Evolutionary conservation across 208 protist genomes (phyloP).

Genomic region (Trypanosoma lewisi): DNA sequence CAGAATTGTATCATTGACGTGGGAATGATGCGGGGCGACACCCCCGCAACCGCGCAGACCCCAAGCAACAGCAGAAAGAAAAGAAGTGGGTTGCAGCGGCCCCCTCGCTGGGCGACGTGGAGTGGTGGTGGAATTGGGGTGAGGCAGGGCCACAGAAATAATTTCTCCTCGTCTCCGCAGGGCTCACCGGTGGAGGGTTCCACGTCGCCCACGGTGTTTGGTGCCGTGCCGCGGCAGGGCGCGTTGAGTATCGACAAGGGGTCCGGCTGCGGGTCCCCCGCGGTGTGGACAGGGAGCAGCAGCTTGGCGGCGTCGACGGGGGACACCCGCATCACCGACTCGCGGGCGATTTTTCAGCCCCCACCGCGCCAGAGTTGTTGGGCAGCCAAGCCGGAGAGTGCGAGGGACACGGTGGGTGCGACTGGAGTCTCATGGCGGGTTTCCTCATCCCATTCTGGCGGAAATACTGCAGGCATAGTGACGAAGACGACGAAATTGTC

Average conservation of each 20-base stretch:
- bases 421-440: neutral
- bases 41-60: neutral
- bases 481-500: too few relatives aligned
- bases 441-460: too few relatives aligned
- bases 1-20: too few relatives aligned
- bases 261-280: neutral
- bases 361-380: neutral
- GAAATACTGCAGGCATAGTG: too few relatives aligned
- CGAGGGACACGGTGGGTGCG: neutral
- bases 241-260: slow-evolving; percentile 6
- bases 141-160: too few relatives aligned
- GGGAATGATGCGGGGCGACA: neutral
- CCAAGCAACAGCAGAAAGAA: neutral
- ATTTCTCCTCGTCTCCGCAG: neutral
- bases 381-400: neutral
- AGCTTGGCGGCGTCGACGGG: neutral
- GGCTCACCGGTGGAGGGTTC: neutral
- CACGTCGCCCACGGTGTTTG: neutral
- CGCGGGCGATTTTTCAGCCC: neutral
- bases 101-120: neutral
- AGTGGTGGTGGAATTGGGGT: too few relatives aligned
- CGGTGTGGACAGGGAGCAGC: neutral
- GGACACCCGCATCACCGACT: neutral
- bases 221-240: neutral
- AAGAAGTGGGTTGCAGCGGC: neutral